Base-by-base conservation (phyloP, 148 eudicot genomes). In the Vaccinium darrowii region DNA sequence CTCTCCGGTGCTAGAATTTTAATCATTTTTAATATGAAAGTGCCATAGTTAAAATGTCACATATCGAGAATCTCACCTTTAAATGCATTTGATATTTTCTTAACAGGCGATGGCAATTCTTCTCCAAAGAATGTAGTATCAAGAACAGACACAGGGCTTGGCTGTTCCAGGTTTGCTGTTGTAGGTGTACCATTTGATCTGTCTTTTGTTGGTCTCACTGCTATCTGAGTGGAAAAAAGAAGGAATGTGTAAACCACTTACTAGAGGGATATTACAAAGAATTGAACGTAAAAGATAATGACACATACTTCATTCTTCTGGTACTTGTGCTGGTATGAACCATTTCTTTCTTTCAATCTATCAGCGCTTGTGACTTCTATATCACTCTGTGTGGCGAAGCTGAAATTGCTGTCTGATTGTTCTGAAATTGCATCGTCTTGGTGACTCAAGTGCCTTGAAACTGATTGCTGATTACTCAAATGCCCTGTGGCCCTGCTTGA, bases 101-200 rank as follows among this genome's bases (percentile, higher is more conserved):
- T 92, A 13, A 95, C 90, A 49, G 98, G 98, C 53, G 98, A 94
- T 43, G 94, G 92, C 79, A 91, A 85, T 82, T 91, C 96, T 65
- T 95, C 98, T 8, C 67, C 85, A 57, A 88, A 93, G 86, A 94
- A 92, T 74, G 88, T 81, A 21, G 86, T 86, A 86, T 95, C 98
- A 81, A 94, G 96, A 81, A 95, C 96, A 18, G 98, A 95, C 52
- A 95, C 89, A 16, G 98, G 98, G 84, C 98, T 95, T 74, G 98
- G 98, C 78, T 96, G 98, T 87, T 96, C 99, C 80, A 76, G 72
- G 58, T 87, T 85, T 57, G 86, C 83, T 71, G 83, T 86, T 74
- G 81, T 71, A 54, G 82, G 87, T 73, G 90, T 89, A 47, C 88
- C 82, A 16, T 85, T 85, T 77, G 89, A 85, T 82, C 85, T 80